These are phyloP conservation scores for Diplotaxis tenuifolia DNA, from an alignment of 345 rosid species.

Conservation along the genomic window DNA sequence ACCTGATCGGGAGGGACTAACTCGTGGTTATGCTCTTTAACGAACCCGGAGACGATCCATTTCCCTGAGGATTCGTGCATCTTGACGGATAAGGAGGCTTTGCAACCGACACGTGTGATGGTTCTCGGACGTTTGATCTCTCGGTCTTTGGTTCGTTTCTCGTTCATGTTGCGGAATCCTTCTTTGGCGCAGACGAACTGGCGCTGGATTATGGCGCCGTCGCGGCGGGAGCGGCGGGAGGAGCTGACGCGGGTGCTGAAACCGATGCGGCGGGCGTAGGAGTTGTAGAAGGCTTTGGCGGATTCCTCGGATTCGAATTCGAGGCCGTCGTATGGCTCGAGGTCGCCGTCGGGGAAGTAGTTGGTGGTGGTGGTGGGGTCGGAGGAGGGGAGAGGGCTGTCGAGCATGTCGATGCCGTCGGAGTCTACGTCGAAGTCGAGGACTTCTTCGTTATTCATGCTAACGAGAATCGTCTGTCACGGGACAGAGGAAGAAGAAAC, in stretches of 20 bases:
- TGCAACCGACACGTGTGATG: constrained; percentile 58
- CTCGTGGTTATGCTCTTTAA: constrained; percentile 55
- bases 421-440: background rate
- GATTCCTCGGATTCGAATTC: constrained; percentile 71
- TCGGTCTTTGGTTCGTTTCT: constrained; percentile 58
- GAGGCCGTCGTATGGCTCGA: constrained; percentile 64
- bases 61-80: constrained; percentile 63
- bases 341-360: constrained; percentile 44
- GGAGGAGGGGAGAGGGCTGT: background rate
- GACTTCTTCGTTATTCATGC: background rate
- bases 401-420: background rate
- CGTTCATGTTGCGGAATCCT: constrained; percentile 59
- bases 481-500: no score
- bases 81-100: constrained; percentile 56
- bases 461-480: background rate
- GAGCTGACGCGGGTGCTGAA: constrained; percentile 58
- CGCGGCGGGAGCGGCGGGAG: constrained; percentile 62
- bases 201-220: constrained; percentile 65
- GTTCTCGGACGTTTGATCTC: constrained; percentile 64
- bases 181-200: constrained; percentile 71
- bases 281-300: constrained; percentile 64
- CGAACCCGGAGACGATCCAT: constrained; percentile 56
- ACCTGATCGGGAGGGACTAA: constrained; percentile 62
- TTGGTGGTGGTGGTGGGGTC: background rate
- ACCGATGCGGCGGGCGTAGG: constrained; percentile 55